Evolutionary conservation across 192 early-diverging fungal genomes (phyloP), one percentile per base, ranked within the genome.

Genomic region (Podila horticola): DNA sequence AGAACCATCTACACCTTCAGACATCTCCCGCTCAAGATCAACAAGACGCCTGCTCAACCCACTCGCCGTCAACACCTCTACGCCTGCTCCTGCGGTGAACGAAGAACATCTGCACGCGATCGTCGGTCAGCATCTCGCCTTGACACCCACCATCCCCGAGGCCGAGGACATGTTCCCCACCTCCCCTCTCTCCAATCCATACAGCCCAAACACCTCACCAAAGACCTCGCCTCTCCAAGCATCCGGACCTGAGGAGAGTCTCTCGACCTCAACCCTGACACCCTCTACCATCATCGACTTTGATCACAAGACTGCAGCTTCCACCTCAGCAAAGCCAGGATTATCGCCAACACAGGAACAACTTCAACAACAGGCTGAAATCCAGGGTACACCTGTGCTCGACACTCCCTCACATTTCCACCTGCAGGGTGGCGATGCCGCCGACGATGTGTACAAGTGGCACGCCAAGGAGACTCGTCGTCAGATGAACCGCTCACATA

Each of bases 371-470:
- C 41, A 45, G 15, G 15, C 41, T 45, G 41, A 45, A 45, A 3
- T 17, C 41, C 41, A 10, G 3, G 11, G 2, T 45, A 45, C 41
- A 45, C 41, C 41, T 45, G 41, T 45, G 19, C 20, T 57, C 20
- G 64, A 58, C 11, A 20, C 52, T 2, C 45, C 64, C 2, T 67
- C 77, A 13, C 87, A 84, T 24, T 85, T 83, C 64, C 81, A 88
- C 19, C 77, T 88, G 8, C 83, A 82, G 38, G 87, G 87, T 33
- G 63, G 76, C 1, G 85, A 83, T 20, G 63, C 82, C 11, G 83
- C 85, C 12, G 83, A 85, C 59, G 87, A 88, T 34, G 79, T 88
- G 5, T 84, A 86, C 64, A 81, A 71, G 22, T 66, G 72, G 65
- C 74, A 83, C 48, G 82, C 86, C 24, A 58, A 70, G 45, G 64